Base-by-base conservation (phyloP, 1,284 basidiomycete species). In the Malassezia arunalokei region DNA sequence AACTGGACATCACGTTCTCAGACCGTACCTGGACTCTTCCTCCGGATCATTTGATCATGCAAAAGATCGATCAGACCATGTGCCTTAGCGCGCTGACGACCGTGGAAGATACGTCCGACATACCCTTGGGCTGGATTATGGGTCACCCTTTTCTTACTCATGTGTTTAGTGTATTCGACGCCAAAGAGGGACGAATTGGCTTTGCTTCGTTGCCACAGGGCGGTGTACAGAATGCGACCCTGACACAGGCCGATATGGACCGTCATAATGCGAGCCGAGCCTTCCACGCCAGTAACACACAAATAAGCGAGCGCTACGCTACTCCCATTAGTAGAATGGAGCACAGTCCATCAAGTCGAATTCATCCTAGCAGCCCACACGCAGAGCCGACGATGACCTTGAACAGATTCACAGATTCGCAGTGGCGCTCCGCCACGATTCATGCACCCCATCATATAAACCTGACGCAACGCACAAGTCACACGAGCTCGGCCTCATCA, bases 131-230 rank as follows among this genome's bases (percentile, higher is more conserved):
- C 14, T 94, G 87, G 85, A 92, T 95, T 63, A 77, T 94, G 41
- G 91, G 91, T 20, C 90, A 92, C 66, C 85, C 86, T 0, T 96
- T 98, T 79, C 79, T 96, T 46, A 87, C 87, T 73, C 55, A 65
- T 17, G 66, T 71, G 45, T 72, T 66, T 33, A 47, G 58, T n/a
- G 63, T 63, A 30, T 72, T 55, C 44, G 57, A 63, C 24, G 63
- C 54, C 30, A 41, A 44, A 8, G 60, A 60, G 8, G 56, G 56
- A 8, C 33, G 52, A 1, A 57, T 71, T 32, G 68, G 67, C n/a
- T 70, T 71, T 28, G 68, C 68, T 2, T 44, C 44, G 14, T 49
- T 71, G 24, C 59, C 58, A 38, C 56, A 58, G 17, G 55, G 31
- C 43, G 43, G 43, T 6, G 52, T 30, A 15, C 41, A 48, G 30